Conservation (phyloP, 2,329 filamentous ascomycete species). For the Ophiostoma sp. region DNA sequence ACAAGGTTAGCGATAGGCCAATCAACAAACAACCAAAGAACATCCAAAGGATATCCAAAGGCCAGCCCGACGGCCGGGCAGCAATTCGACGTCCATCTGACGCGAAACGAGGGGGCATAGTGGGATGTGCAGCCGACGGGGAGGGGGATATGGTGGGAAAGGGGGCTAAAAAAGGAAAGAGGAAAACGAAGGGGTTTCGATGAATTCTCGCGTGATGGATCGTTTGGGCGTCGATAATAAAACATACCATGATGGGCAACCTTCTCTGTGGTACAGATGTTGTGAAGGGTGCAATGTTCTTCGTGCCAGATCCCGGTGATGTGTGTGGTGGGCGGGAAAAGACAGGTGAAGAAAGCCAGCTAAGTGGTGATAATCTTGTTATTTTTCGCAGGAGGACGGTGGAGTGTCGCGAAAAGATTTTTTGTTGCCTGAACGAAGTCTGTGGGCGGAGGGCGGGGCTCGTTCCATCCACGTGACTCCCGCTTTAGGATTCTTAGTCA, state of each 20-base stretch:
- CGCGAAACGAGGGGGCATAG: constrained; percentile 4
- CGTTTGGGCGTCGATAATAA: background rate
- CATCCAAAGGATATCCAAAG: background rate
- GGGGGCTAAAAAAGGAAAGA: background rate
- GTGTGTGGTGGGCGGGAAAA: constrained; percentile 19
- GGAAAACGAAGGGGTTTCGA: background rate
- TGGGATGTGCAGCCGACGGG: constrained; percentile 3
- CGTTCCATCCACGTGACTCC: constrained; percentile 21
- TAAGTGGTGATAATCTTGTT: constrained; percentile 21
- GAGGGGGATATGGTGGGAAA: background rate
- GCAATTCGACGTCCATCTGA: background rate
- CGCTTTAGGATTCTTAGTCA: background rate
- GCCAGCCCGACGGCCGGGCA: background rate
- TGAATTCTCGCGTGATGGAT: background rate
- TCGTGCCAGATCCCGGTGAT: constrained; percentile 23
- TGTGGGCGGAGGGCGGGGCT: constrained; percentile 29
- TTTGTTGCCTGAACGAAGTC: constrained; percentile 21
- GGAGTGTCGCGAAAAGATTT: constrained; percentile 26
- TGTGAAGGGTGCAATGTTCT: constrained; percentile 21
- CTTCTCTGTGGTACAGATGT: constrained; percentile 43
- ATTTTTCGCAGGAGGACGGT: constrained; percentile 20
- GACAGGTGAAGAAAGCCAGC: constrained; percentile 11
- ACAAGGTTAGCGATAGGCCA: constrained; percentile 21
- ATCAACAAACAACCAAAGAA: constrained; percentile 17
- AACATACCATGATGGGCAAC: constrained; percentile 53